Base-by-base conservation (phyloP, 2,329 filamentous ascomycete species). In the Fusarium hainanense region DNA sequence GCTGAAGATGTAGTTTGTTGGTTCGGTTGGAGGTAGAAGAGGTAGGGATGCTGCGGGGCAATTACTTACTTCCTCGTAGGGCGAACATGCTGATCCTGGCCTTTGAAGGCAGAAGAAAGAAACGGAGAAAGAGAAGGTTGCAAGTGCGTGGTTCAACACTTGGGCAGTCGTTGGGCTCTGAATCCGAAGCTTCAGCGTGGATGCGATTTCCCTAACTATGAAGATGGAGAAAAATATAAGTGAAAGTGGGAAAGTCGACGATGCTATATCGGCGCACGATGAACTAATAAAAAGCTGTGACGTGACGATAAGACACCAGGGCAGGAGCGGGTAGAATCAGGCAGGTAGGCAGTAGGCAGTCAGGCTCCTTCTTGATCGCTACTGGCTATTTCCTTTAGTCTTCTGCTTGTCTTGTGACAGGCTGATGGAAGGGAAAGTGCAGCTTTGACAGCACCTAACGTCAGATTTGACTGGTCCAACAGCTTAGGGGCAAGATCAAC, bases 41-140 rank as follows among this genome's bases (percentile, higher is more conserved):
- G 66, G 55, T 60, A 68, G 50, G 68, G 65, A 71, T 66, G 50
- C 63, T 66, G 67, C 67, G 65, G 67, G 61, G 70, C 65, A 59
- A 43, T 50, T 42, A 79, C 78, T 71, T 74, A 80, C 79, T 78
- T 74, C 80, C 80, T 69, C 79, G 76, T 59, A 80, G 76, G 73
- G 80, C 79, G 68, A 80, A 80, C 79, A 80, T 80, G 68, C 62
- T 79, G 76, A 68, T 54, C 50, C 23, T 68, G 49, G 52, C 25
- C 50, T 70, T 32, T 51, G 18, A 37, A 50, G 30, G 57, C 57
- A 62, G 59, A 42, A 59, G 54, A 51, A 54, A 49, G 41, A 34
- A 23, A 44, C 20, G 14, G 32, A 27, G 46, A 25, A 58, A 49
- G 46, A 58, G 56, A 49, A 55, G 23, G 58, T 43, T 34, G 50